Base-by-base conservation (phyloP, 176 grass and related monocot species). In the Juncus inflexus region DNA sequence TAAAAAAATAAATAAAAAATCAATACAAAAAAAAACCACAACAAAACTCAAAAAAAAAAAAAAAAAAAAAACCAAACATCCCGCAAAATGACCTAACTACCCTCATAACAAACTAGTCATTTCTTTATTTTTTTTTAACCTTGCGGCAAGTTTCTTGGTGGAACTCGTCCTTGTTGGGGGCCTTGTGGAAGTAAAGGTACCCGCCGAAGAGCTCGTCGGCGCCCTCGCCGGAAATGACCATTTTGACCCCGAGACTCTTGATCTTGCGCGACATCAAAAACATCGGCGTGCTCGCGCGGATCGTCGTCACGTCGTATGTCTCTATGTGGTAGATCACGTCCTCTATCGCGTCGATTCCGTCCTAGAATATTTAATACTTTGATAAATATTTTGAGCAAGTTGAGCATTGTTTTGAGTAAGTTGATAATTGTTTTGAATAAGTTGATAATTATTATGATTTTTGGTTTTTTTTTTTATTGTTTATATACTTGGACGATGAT, bases 111-210 rank as follows among this genome's bases (percentile, higher is more conserved):
- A 28, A 28, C 19, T 28, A 28, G 19, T 28, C 1, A 28, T 28
- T 28, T 28, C 19, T 1, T 28, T 28, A 1, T 28, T 28, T 28
- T 28, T 28, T 28, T 28, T 28, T 28, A 1, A 28, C 90, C 94
- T 99, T 99, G 72, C 89, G 78, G 76, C 95, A 99, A 35, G 89
- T 94, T 51, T 99, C 95, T 63, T 55, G 75, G 83, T 99, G 94
- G 64, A 99, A 70, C 81, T 99, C 89, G 55, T 99, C 85, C 75
- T 90, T 99, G 79, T 99, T 90, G 3, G 95, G 95, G 0, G 95
- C 95, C 77, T 90, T 92, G 89, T 99, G 95, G 73, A 99, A 99
- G 77, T 99, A 99, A 58, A 99, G 72, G 64, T 99, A 99, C 12
- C 95, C 95, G 6, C 95, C 95, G 1, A 99, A 90, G 5, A 94